Evolutionary conservation across 306 rosid species (phyloP), one percentile per base, ranked within the genome.

Genomic region (Acacia acuminata): DNA sequence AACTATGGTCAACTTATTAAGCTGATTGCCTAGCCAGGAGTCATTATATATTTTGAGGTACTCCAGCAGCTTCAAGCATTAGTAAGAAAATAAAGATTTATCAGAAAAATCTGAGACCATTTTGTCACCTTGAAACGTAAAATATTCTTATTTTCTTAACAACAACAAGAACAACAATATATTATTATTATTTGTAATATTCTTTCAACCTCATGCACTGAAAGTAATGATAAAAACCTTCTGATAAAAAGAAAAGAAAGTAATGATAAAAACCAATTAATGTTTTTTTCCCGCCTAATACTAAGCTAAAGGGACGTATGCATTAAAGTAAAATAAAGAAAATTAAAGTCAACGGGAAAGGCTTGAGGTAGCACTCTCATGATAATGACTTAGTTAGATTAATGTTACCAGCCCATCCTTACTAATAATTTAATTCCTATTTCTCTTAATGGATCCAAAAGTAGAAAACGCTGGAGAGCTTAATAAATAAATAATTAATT

Each of bases 261-360:
- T 27, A 27, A 27, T 27, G 47, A 43, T 44, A 38, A 44, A 8
- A 79, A 36, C 75, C 75, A 76, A 32, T 83, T 80, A 71, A 56
- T 22, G 8, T 66, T 19, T 20, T 27, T 58, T 27, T 19, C 42
- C 42, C 42, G 1, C 42, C 80, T 69, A 79, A 70, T 81, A 84
- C 89, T 84, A 89, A 88, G 83, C 85, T 24, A 84, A 80, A 85
- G 80, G 56, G 85, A 85, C 86, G 82, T 60, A 66, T 81, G 77
- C 83, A 88, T 82, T 80, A 80, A 80, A 89, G 73, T 45, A 66
- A 56, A 78, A 72, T 51, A 75, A 89, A 71, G 13, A 75, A 71
- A 77, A 27, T 27, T 27, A 27, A 78, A 84, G 75, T 63, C 58
- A 45, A 71, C 64, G 77, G 64, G 70, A 58, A 32, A 72, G 82